A percentile compares a stretch with the other conserved stretches of the same genome.
Conservation (phyloP, 345 rosid genomes). For the Populus deltoides region DNA sequence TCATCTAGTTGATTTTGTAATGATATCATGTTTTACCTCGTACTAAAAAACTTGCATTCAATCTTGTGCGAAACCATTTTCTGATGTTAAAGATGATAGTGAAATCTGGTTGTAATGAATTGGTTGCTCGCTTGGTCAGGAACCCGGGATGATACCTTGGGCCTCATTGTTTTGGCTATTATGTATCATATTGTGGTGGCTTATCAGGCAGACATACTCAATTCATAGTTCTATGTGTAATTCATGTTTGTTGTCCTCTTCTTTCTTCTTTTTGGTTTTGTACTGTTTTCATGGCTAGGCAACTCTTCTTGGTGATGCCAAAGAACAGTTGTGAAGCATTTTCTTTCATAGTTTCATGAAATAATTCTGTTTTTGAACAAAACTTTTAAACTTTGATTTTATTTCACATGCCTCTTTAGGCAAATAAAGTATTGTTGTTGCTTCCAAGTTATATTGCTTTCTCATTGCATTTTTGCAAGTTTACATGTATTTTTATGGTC, state of each 20-base stretch:
- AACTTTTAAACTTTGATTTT: not conserved
- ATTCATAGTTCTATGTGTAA: not conserved
- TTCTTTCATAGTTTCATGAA: not conserved
- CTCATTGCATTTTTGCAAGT: too few species aligned
- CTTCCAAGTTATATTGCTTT: too few species aligned
- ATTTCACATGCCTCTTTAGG: not conserved
- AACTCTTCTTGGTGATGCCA: not conserved
- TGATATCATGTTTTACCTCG: not conserved
- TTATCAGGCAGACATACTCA: not conserved
- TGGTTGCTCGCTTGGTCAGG: not conserved
- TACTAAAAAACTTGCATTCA: not conserved
- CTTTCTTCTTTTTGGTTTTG: not conserved
- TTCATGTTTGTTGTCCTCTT: not conserved
- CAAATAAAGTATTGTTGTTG: not conserved
- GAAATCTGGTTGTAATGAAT: not conserved
- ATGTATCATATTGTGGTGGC: not conserved
- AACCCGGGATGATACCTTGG: not conserved
- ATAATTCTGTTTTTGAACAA: not conserved
- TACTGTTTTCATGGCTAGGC: not conserved
- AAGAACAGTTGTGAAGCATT: not conserved
- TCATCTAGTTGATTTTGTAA: not conserved
- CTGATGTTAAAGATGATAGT: not conserved
- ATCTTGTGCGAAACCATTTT: not conserved
- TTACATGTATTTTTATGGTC: too few species aligned
- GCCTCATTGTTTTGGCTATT: too few species aligned